Base-by-base conservation (phyloP, 495 filamentous ascomycete species). In the Pseudoneurospora amorphoporcata region DNA sequence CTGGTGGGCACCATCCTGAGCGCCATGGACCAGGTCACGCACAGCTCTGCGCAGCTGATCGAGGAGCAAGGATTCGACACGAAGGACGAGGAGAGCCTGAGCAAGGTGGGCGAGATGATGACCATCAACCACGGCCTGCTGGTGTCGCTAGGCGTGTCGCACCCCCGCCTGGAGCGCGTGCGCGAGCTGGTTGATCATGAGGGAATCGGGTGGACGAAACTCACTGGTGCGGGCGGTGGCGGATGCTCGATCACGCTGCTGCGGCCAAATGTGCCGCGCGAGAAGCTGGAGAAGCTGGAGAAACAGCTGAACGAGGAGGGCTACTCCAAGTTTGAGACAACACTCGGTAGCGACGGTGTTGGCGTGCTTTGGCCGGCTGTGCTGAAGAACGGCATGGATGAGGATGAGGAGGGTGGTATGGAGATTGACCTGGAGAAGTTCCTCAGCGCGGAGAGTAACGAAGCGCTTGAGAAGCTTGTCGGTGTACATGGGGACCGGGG, bases 381-480 rank as follows among this genome's bases (percentile, higher is more conserved):
- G 10, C 83, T 96, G 10, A 90, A 90, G 74, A 94, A 91, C 71
- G 90, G 88, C 4, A 86, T 86, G 40, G 91, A 91, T 40, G 84
- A 86, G 72, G 85, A 88, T 40, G 87, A 91, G 69, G 88, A 91
- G 73, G 90, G 92, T n/a, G 92, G 92, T 42, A 91, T 94, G 81
- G 93, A 96, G 81, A 97, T 98, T 76, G 92, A 97, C 76, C 89
- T 96, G 78, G 92, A 98, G 68, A 94, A 93, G 72, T 98, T 98
- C 79, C 86, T 97, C 65, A 88, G 87, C 23, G 95, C 92, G 0
- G 88, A 92, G 68, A 94, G 92, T 37, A 88, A 90, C 70, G 90
- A 93, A 71, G 92, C 91, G 3, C 91, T 97, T 40, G 93, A 97
- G 79, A 84, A 84, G 61, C 83, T 94, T 58, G 92, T 92, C 8